phyloP scores from a whole-genome alignment of 192 early-diverging fungal species.

The Haplosporangium gracile region DNA sequence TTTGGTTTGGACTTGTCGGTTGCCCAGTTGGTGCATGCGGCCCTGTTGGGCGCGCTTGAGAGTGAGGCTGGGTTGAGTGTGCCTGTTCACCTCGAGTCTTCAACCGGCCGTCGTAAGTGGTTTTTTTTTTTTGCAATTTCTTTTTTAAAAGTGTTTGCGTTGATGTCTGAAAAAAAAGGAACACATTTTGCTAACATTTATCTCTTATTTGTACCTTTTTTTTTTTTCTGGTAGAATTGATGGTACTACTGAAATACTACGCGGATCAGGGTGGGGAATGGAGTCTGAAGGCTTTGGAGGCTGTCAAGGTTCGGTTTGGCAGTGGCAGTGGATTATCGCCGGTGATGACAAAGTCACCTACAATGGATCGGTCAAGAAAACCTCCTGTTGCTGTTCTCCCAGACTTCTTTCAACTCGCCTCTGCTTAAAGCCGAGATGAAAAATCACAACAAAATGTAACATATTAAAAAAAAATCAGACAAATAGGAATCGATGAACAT shows the following conservation, averaged over 20 bases:
- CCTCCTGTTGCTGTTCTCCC: constrained; percentile 6
- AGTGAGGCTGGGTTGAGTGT: constrained; percentile 10
- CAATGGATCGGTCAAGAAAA: background rate
- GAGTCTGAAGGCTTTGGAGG: constrained; percentile 23
- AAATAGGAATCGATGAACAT: background rate
- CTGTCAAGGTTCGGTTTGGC: constrained; percentile 7
- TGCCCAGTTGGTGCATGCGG: constrained; percentile 35
- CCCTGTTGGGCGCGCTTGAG: constrained; percentile 11
- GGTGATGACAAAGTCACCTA: background rate
- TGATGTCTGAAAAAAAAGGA: background rate
- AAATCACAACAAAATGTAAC: background rate
- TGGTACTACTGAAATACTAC: constrained; percentile 33
- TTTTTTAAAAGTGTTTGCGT: background rate
- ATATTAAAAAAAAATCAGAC: background rate
- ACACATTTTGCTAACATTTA: background rate
- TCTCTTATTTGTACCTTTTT: background rate
- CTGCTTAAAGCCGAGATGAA: background rate
- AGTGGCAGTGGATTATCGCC: background rate
- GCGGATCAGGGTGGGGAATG: constrained; percentile 27
- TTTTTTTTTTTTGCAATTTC: no score
- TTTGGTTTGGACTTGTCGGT: constrained; percentile 32
- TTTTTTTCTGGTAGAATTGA: constrained; percentile 16
- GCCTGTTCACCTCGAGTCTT: constrained; percentile 23
- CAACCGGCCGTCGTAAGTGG: constrained; percentile 12
- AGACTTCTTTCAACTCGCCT: constrained; percentile 36